A percentile compares a stretch with the other conserved stretches of the same genome.
Conservation (phyloP, 2,329 filamentous ascomycete species). For the Colletotrichum navitas region DNA sequence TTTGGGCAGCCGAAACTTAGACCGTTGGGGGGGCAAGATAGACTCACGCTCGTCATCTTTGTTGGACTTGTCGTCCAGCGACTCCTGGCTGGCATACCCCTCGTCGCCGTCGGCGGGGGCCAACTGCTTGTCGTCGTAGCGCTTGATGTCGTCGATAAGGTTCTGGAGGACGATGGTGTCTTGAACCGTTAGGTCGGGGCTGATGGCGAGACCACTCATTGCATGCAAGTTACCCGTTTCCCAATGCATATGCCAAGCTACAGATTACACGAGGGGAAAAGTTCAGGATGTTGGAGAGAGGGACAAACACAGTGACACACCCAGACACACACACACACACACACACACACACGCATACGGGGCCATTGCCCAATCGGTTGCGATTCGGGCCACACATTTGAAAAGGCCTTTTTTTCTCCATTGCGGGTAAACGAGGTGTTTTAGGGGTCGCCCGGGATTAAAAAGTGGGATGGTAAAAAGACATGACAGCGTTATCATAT, state of each 20-base stretch:
- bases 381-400: constrained; percentile 3
- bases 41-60: constrained; percentile 9
- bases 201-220: constrained; percentile 18
- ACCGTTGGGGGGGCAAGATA: too few species aligned
- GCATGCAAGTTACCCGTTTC: constrained; percentile 1
- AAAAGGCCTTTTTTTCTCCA: not conserved
- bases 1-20: not conserved
- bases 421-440: not conserved
- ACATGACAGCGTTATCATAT: not conserved
- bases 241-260: not conserved
- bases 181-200: constrained; percentile 18
- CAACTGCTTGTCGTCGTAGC: constrained; percentile 15
- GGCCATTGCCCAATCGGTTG: not conserved
- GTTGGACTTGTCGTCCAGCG: constrained; percentile 12
- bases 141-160: constrained; percentile 22
- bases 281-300: not conserved
- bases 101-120: constrained; percentile 12
- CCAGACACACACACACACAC: not conserved
- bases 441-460: constrained; percentile 7
- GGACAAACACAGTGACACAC: not conserved
- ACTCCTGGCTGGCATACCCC: constrained; percentile 20
- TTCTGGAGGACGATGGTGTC: constrained; percentile 23
- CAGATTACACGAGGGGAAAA: not conserved
- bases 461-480: constrained; percentile 12
- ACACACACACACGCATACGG: not conserved